A percentile compares a stretch with the other conserved stretches of the same genome.
phyloP scores from a whole-genome alignment of 2,329 filamentous ascomycete species.

The Aspergillus costaricaensis region DNA sequence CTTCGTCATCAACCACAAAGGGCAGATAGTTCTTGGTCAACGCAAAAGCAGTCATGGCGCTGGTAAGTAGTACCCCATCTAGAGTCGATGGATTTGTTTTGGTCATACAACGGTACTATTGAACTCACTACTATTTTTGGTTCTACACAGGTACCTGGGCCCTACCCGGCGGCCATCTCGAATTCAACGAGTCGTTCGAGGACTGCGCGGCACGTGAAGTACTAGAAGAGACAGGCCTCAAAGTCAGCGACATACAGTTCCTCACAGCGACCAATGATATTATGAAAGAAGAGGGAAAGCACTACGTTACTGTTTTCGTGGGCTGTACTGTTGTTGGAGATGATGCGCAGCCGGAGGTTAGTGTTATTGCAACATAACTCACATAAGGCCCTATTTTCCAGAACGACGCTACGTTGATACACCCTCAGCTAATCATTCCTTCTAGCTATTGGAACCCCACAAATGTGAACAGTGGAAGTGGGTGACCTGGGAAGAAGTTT shows the following conservation, averaged over 20 bases:
- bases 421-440: neutral
- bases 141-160: conserved; percentile 57
- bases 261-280: conserved; percentile 68
- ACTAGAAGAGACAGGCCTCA: conserved; percentile 69
- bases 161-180: conserved; percentile 74
- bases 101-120: no score
- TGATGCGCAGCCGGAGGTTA: conserved; percentile 55
- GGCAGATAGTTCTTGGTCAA: conserved; percentile 17
- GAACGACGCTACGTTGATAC: no score
- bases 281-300: conserved; percentile 61
- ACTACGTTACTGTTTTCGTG: conserved; percentile 76
- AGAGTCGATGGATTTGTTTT: no score
- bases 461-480: conserved; percentile 61
- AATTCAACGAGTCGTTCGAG: conserved; percentile 65
- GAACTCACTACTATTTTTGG: neutral
- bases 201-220: conserved; percentile 67
- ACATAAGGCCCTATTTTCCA: neutral
- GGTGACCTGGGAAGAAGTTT: conserved; percentile 52
- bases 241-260: conserved; percentile 55
- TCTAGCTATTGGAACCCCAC: conserved; percentile 46
- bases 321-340: conserved; percentile 53
- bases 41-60: conserved; percentile 21
- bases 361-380: conserved; percentile 22
- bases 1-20: conserved; percentile 15
- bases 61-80: conserved; percentile 2